Evolutionary conservation across 768 basidiomycete species (phyloP).

Genomic region (Rhizopogon roseolus): DNA sequence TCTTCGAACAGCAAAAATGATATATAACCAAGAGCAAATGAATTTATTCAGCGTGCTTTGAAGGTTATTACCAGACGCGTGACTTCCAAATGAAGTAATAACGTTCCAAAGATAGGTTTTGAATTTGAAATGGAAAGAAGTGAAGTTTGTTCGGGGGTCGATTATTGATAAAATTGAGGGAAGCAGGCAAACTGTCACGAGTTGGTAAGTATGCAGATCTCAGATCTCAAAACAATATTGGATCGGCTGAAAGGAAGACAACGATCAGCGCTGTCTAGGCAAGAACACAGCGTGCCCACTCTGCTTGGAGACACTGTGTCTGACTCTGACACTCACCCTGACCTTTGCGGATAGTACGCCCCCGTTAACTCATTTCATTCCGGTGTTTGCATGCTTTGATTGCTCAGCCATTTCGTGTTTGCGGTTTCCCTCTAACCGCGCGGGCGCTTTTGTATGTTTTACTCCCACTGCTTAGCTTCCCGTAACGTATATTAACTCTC

Average conservation of each 20-base stretch:
- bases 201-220: constrained; percentile 8
- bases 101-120: constrained; percentile 2
- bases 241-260: not conserved
- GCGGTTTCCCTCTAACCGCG: constrained; percentile 6
- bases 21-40: not conserved
- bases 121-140: constrained; percentile 27
- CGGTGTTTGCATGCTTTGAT: not conserved
- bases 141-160: not conserved
- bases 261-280: constrained; percentile 3
- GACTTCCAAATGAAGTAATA: constrained; percentile 8
- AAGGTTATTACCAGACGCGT: constrained; percentile 2
- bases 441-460: constrained; percentile 11
- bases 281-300: not conserved
- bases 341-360: not conserved
- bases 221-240: constrained; percentile 6
- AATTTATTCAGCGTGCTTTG: not conserved
- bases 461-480: constrained; percentile 10
- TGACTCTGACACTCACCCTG: no score
- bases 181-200: constrained; percentile 14
- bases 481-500: constrained; percentile 25
- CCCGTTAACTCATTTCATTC: not conserved
- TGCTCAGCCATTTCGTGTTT: constrained; percentile 8
- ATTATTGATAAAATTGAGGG: constrained; percentile 5
- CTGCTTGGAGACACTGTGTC: not conserved
- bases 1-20: not conserved